Conservation (phyloP, 2,329 filamentous ascomycete genomes). For the Davidsoniella neocaledoniae region DNA sequence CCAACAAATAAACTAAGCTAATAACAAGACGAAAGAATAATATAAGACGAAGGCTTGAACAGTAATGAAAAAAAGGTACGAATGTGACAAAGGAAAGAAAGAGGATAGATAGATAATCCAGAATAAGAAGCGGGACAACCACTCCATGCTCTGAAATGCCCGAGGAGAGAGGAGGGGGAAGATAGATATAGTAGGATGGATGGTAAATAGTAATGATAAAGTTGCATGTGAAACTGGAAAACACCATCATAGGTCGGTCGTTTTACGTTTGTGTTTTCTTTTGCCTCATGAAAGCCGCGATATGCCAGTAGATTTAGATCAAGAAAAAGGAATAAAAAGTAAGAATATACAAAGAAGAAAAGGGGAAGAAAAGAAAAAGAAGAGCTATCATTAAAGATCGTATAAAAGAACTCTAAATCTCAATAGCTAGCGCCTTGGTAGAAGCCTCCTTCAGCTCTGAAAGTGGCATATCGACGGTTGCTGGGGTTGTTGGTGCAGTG, state of each 20-base stretch:
- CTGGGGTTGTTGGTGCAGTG: neutral
- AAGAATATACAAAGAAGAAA: slow-evolving; percentile 5
- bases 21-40: neutral
- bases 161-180: too few relatives aligned
- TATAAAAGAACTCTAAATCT: slow-evolving; percentile 6
- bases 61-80: neutral
- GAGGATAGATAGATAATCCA: too few relatives aligned
- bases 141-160: too few relatives aligned
- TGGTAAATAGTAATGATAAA: too few relatives aligned
- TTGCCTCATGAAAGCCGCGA: neutral
- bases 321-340: neutral
- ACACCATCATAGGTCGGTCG: too few relatives aligned
- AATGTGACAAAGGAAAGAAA: too few relatives aligned
- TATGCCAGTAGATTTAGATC: neutral
- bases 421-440: slow-evolving; percentile 4
- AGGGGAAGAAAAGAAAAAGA: neutral
- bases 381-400: neutral
- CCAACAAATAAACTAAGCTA: too few relatives aligned
- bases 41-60: too few relatives aligned
- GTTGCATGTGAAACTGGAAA: too few relatives aligned
- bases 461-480: slow-evolving; percentile 1
- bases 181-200: too few relatives aligned
- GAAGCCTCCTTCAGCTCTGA: slow-evolving; percentile 1
- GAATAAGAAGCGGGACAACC: too few relatives aligned
- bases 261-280: too few relatives aligned